A percentile compares a stretch with the other conserved stretches of the same genome.
phyloP scores from a whole-genome alignment of 2,329 filamentous ascomycete genomes.

The Epichloe baconii region DNA sequence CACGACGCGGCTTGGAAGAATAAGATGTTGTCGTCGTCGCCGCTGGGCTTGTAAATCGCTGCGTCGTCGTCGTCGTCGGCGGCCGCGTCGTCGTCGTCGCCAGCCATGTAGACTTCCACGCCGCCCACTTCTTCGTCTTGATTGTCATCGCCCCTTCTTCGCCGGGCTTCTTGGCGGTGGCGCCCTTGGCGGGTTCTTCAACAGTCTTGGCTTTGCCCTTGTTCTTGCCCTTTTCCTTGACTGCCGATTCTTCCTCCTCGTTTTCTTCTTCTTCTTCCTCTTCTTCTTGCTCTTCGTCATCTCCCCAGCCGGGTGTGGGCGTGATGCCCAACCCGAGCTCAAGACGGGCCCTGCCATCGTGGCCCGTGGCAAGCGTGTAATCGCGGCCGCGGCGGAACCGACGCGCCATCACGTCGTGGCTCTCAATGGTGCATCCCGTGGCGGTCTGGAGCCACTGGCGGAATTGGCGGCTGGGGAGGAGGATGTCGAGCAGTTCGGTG shows the following conservation, averaged over 20 bases:
- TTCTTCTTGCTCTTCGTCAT: constrained; percentile 39
- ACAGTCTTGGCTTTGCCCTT: constrained; percentile 16
- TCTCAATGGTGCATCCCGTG: constrained; percentile 61
- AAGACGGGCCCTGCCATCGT: constrained; percentile 63
- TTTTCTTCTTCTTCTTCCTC: constrained; percentile 41
- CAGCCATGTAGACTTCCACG: constrained; percentile 89
- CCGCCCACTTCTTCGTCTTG: constrained; percentile 50
- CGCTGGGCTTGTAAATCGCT: constrained; percentile 70
- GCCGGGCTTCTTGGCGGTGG: constrained; percentile 13
- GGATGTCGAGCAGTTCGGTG: constrained; percentile 64
- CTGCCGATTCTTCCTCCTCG: constrained; percentile 17
- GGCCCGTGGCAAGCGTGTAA: constrained; percentile 84
- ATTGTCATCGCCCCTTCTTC: constrained; percentile 17
- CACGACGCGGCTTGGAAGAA: constrained; percentile 56
- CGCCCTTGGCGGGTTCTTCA: constrained; percentile 18
- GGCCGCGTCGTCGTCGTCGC: constrained; percentile 50
- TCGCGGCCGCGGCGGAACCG: constrained; percentile 79
- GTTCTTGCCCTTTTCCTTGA: constrained; percentile 16
- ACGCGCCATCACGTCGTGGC: constrained; percentile 66
- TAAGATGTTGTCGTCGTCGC: constrained; percentile 61
- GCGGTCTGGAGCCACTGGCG: constrained; percentile 78
- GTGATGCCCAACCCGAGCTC: constrained; percentile 84
- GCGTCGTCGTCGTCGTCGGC: constrained; percentile 47
- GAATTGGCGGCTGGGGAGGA: constrained; percentile 78
- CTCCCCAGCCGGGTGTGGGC: constrained; percentile 74